A percentile compares a stretch with the other conserved stretches of the same genome.
Evolutionary conservation across 2,329 filamentous ascomycete species (phyloP).

Genomic region (Aspergillus sp.): DNA sequence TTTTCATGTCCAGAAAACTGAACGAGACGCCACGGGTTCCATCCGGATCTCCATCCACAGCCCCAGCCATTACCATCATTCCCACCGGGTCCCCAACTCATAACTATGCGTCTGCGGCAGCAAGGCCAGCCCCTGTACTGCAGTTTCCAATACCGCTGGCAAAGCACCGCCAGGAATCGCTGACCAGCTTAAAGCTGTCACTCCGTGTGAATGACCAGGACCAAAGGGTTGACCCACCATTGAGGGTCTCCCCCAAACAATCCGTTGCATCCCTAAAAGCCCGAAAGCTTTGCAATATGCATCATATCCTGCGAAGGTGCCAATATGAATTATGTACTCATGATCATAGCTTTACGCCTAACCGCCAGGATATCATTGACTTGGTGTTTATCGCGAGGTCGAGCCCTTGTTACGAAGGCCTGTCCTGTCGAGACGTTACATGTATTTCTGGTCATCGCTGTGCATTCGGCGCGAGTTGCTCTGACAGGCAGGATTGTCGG

Average conservation of each 20-base stretch:
- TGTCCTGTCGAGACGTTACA: constrained; percentile 28
- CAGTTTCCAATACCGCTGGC: no score
- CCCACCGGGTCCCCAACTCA: constrained; percentile 10
- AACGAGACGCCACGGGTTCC: neutral
- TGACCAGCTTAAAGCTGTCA: neutral
- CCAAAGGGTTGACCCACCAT: constrained; percentile 25
- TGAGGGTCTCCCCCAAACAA: constrained; percentile 18
- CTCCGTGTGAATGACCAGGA: constrained; percentile 7
- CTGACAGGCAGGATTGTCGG: constrained; percentile 19
- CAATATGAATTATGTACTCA: constrained; percentile 25
- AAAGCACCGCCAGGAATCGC: neutral
- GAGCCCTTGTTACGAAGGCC: constrained; percentile 26
- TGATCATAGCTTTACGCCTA: constrained; percentile 25
- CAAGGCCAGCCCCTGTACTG: neutral
- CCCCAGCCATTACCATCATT: neutral
- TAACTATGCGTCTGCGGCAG: constrained; percentile 17
- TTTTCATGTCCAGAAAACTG: constrained; percentile 17
- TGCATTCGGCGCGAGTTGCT: constrained; percentile 14
- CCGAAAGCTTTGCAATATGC: constrained; percentile 36
- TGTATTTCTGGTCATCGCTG: constrained; percentile 32
- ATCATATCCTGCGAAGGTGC: constrained; percentile 30
- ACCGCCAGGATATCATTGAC: constrained; percentile 21
- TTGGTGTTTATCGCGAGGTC: constrained; percentile 33
- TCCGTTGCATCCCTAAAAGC: constrained; percentile 26
- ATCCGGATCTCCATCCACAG: neutral